Conservation (phyloP, 202 grass and related monocot species). For the Elaeis oleifera region DNA sequence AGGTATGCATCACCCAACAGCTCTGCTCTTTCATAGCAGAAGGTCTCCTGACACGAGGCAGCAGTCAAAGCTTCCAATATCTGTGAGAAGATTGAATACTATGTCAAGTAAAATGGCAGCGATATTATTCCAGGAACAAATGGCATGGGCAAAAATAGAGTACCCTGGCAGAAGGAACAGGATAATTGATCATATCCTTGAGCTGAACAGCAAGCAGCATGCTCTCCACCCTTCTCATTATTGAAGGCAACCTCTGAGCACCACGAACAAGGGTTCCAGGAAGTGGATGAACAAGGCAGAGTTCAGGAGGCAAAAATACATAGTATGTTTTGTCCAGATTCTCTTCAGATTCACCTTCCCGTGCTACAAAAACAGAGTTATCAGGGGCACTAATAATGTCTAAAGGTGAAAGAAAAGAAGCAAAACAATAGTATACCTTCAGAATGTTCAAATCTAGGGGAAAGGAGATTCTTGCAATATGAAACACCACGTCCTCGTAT, state of each 20-base stretch:
- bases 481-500: slow-evolving; percentile 94
- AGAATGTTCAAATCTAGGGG: slow-evolving; percentile 95
- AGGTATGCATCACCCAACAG: slow-evolving; percentile 95
- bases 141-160: slow-evolving; percentile 9
- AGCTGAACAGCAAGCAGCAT: slow-evolving; percentile 98
- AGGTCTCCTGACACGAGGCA: slow-evolving; percentile 98
- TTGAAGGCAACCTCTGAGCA: slow-evolving; percentile 90
- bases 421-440: slow-evolving; percentile 40
- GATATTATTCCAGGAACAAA: not conserved
- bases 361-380: slow-evolving; percentile 36
- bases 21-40: slow-evolving; percentile 98
- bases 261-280: slow-evolving; percentile 81
- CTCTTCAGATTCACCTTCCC: slow-evolving; percentile 60
- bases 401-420: slow-evolving; percentile 7
- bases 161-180: slow-evolving; percentile 77
- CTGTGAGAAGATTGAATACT: slow-evolving; percentile 26
- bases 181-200: slow-evolving; percentile 84
- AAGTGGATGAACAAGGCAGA: slow-evolving; percentile 93
- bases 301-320: slow-evolving; percentile 89
- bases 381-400: slow-evolving; percentile 1
- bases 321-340: slow-evolving; percentile 98
- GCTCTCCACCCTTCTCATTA: slow-evolving; percentile 98
- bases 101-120: not conserved
- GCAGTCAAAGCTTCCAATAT: slow-evolving; percentile 98
- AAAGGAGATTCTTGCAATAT: slow-evolving; percentile 99